phyloP scores from a whole-genome alignment of 1,139 yeast genomes.

The Kurtzmaniella quercitrusa region DNA sequence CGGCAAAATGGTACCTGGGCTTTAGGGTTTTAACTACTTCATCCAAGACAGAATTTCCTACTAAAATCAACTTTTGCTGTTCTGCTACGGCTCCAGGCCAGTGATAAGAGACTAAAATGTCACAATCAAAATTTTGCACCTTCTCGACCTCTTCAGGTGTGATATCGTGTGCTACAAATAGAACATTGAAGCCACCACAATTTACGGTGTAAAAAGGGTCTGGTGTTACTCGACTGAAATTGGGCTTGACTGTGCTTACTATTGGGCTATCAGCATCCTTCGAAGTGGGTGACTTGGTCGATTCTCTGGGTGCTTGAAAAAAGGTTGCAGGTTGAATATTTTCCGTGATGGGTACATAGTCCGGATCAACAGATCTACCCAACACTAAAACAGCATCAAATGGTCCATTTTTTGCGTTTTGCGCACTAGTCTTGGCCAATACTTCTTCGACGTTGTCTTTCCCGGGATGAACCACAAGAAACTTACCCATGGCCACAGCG shows the following conservation, averaged over 20 bases:
- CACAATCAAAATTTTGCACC: constrained; percentile 25
- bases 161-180: constrained; percentile 34
- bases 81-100: constrained; percentile 57
- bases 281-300: background rate
- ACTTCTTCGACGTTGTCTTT: constrained; percentile 36
- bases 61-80: constrained; percentile 29
- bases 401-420: constrained; percentile 59
- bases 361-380: constrained; percentile 38
- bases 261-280: too few relatives aligned
- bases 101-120: constrained; percentile 52
- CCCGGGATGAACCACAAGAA: constrained; percentile 49
- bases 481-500: constrained; percentile 17
- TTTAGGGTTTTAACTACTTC: constrained; percentile 34
- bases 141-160: constrained; percentile 11
- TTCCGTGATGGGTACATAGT: constrained; percentile 15
- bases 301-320: constrained; percentile 10
- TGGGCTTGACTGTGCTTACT: constrained; percentile 3
- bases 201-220: background rate
- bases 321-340: constrained; percentile 28
- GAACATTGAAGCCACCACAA: constrained; percentile 38
- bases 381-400: constrained; percentile 53
- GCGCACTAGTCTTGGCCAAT: constrained; percentile 43
- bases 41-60: constrained; percentile 42
- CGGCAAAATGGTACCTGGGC: constrained; percentile 67
- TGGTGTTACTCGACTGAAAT: constrained; percentile 16